Conservation (phyloP, 2,329 filamentous ascomycete species). For the Hyphodiscus sp. region DNA sequence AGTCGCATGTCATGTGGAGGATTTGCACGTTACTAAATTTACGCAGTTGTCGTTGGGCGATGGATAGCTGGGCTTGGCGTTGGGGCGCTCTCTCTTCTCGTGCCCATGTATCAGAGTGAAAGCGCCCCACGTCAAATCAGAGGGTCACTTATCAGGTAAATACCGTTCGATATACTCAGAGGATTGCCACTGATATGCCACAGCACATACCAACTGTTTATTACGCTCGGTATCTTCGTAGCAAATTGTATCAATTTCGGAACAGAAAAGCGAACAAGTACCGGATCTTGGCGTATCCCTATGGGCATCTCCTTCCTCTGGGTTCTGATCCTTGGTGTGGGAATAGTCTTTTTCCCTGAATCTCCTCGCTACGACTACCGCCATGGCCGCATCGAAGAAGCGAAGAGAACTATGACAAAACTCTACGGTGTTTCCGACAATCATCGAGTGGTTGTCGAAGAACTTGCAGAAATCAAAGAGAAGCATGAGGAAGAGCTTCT, state of each 20-base stretch:
- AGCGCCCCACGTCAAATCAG: constrained; percentile 54
- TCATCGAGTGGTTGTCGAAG: constrained; percentile 37
- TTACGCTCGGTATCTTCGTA: constrained; percentile 60
- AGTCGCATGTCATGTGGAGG: not conserved
- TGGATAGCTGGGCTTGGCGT: constrained; percentile 61
- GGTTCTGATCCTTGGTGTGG: constrained; percentile 43
- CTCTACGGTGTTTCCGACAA: constrained; percentile 41
- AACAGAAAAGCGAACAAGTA: constrained; percentile 29
- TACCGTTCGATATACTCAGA: not conserved
- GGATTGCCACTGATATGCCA: constrained; percentile 13
- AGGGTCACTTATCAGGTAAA: constrained; percentile 46
- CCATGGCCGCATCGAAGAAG: constrained; percentile 41
- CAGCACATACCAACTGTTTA: constrained; percentile 61
- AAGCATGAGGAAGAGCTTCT: constrained; percentile 70
- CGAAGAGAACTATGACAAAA: constrained; percentile 41
- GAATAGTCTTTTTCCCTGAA: constrained; percentile 47
- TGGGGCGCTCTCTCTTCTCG: constrained; percentile 56
- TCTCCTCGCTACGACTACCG: constrained; percentile 49
- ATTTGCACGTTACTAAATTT: not conserved
- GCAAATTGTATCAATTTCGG: constrained; percentile 48
- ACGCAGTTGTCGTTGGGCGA: constrained; percentile 46
- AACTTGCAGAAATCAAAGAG: constrained; percentile 36
- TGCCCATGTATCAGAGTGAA: constrained; percentile 62
- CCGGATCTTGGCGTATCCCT: constrained; percentile 54
- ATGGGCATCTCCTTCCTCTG: constrained; percentile 48